These are phyloP conservation scores for Rosa rugosa DNA, from an alignment of 306 rosid genomes.

Conservation along the genomic window DNA sequence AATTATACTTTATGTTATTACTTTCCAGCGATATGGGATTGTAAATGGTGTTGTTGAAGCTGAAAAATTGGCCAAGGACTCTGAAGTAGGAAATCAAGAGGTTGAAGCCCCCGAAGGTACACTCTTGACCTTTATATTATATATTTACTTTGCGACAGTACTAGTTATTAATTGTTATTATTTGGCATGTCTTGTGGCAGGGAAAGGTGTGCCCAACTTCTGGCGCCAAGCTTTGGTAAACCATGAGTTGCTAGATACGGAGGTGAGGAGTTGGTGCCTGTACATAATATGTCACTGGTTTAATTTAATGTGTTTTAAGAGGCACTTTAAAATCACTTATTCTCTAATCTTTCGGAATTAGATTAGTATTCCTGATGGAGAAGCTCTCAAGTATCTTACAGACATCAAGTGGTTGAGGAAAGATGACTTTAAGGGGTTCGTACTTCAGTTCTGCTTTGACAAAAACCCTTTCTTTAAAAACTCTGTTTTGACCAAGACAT, in stretches of 20 bases:
- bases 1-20: background rate
- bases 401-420: constrained; percentile 77
- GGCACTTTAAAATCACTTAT: background rate
- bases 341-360: constrained; percentile 25
- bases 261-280: constrained; percentile 44
- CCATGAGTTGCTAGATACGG: constrained; percentile 71
- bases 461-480: constrained; percentile 68
- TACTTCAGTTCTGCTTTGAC: constrained; percentile 69
- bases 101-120: constrained; percentile 46
- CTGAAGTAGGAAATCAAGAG: constrained; percentile 42
- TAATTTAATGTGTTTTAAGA: background rate
- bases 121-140: background rate
- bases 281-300: background rate
- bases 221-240: constrained; percentile 87
- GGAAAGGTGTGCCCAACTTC: constrained; percentile 74
- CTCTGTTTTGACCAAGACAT: constrained; percentile 28
- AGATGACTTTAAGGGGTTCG: constrained; percentile 76
- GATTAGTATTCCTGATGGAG: constrained; percentile 82
- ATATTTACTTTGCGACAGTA: background rate
- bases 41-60: constrained; percentile 70
- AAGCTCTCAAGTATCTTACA: constrained; percentile 67
- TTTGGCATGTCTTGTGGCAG: constrained; percentile 36
- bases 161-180: constrained; percentile 7
- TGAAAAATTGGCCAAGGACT: constrained; percentile 41
- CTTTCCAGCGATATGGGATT: constrained; percentile 62